Evolutionary conservation across 169 alveolate species (phyloP), one percentile per base, ranked within the genome.

Genomic region (Plasmodium reichenowi): DNA sequence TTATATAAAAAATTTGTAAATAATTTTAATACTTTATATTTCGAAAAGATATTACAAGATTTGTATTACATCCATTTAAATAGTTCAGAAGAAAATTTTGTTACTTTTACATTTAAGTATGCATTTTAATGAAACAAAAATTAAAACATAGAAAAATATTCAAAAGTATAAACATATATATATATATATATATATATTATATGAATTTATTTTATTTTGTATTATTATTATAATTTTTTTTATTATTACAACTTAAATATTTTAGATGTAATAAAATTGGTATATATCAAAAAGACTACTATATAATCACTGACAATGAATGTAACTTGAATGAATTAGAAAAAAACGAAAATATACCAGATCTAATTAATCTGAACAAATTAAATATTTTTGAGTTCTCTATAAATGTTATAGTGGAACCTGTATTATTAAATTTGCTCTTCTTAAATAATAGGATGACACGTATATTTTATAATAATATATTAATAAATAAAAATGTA

Each of bases 11-110:
- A 80, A 22, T 56, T 80, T 29, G 48, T 62, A 48, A 58, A 38
- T 26, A 66, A 68, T 48, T 80, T 80, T 80, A 66, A 80, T 60
- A 17, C 67, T 2, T 47, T 80, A 80, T 80, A 80, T 56, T 80
- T 80, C 58, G 90, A 80, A 68, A 80, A 80, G 20, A 60, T 80
- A 24, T 43, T 80, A 24, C 90, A 80, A 68, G 90, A 80, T 56
- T 68, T 45, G 13, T 80, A 80, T 68, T 80, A 67, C 45, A 66
- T 67, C 62, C 56, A 48, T 32, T 50, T 80, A 74, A 80, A 80
- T 50, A 68, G 29, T 26, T 68, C 29, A 67, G 90, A 80, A 20
- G 90, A 80, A 60, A 66, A 67, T 48, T 12, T 20, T 47, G 66
- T 80, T n/a, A 67, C 48, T 12, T 80, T 80, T 80, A 6, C 72